Conservation (phyloP, 208 protist species). For the Naegleria gruberi region DNA sequence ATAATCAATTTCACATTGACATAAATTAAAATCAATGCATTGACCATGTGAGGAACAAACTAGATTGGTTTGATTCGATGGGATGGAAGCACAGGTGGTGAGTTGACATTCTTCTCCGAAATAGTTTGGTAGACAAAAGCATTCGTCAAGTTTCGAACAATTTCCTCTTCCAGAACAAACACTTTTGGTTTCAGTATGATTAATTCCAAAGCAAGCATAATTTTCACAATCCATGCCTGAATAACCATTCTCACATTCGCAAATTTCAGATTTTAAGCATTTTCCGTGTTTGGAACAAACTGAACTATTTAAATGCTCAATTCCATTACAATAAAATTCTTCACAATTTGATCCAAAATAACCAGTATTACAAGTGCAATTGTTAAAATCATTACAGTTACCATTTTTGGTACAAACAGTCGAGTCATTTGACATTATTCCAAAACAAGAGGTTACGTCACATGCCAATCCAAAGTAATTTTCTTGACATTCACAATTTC, state of each 20-base stretch:
- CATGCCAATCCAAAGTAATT: no score
- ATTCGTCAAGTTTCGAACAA: not conserved
- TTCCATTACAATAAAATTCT: not conserved
- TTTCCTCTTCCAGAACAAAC: not conserved
- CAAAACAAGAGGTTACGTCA: not conserved
- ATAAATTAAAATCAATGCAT: not conserved
- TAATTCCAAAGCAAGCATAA: not conserved
- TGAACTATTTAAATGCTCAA: not conserved
- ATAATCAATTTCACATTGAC: not conserved
- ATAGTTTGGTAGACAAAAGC: not conserved
- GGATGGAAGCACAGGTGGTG: not conserved
- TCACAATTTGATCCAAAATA: no score
- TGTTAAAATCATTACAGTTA: not conserved
- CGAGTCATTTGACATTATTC: not conserved
- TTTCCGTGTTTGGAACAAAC: not conserved
- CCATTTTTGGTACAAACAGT: not conserved
- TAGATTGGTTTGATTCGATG: no score
- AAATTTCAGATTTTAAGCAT: not conserved
- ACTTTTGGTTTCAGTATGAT: not conserved
- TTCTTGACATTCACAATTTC: not conserved
- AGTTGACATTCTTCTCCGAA: not conserved
- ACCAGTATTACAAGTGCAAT: not conserved
- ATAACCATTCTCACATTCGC: not conserved
- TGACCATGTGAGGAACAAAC: not conserved
- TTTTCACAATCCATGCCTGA: not conserved